Evolutionary conservation across 768 basidiomycete species (phyloP).

Genomic region (Amanita pseudoporphyria): DNA sequence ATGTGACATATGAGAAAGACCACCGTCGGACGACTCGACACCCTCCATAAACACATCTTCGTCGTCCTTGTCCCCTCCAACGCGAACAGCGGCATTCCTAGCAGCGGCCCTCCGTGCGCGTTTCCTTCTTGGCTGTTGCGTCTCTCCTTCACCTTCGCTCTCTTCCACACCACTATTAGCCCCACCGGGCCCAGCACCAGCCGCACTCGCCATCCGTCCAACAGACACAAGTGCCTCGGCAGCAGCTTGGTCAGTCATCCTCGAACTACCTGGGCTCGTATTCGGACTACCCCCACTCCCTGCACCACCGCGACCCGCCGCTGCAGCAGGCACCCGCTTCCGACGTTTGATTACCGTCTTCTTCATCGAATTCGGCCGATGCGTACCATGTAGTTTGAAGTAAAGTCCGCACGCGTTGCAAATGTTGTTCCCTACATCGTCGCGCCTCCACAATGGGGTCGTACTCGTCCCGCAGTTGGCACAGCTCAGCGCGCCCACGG

Average conservation of each 20-base stretch:
- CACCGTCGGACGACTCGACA: slow-evolving; percentile 19
- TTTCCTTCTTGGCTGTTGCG: slow-evolving; percentile 47
- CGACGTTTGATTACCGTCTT: slow-evolving; percentile 98
- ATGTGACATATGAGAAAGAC: background rate
- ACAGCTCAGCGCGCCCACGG: slow-evolving; percentile 72
- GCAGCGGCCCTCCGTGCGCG: slow-evolving; percentile 30
- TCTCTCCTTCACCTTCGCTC: slow-evolving; percentile 32
- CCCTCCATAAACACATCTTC: slow-evolving; percentile 44
- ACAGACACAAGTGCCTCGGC: slow-evolving; percentile 85
- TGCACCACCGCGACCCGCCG: no score
- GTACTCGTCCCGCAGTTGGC: slow-evolving; percentile 85
- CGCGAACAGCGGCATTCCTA: slow-evolving; percentile 9
- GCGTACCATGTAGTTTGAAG: slow-evolving; percentile 96
- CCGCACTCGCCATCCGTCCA: slow-evolving; percentile 35
- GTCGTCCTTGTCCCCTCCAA: slow-evolving; percentile 23
- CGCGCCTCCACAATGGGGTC: slow-evolving; percentile 84
- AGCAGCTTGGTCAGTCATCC: slow-evolving; percentile 76
- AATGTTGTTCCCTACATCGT: slow-evolving; percentile 87
- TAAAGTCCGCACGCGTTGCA: slow-evolving; percentile 96
- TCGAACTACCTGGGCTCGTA: slow-evolving; percentile 17
- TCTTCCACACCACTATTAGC: slow-evolving; percentile 24
- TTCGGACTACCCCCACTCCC: background rate
- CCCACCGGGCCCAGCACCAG: slow-evolving; percentile 22
- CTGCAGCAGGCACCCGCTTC: slow-evolving; percentile 93
- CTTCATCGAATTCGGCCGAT: slow-evolving; percentile 97